phyloP scores from a whole-genome alignment of 2,329 filamentous ascomycete species.

The Lachnellula cervina region DNA sequence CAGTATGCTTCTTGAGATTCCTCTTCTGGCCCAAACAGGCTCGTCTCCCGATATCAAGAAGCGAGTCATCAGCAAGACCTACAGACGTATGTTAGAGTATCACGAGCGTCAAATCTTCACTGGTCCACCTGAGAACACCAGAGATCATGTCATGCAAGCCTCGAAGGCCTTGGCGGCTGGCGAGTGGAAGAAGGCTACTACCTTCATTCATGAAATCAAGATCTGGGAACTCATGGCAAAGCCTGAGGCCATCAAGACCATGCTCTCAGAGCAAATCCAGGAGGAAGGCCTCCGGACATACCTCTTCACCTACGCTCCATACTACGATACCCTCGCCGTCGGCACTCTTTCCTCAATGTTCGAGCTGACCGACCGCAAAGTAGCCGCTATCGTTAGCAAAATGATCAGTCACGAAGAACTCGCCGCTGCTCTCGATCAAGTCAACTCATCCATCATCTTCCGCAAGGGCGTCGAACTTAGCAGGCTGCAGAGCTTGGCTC shows the following conservation, averaged over 20 bases:
- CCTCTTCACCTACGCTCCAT: constrained; percentile 98
- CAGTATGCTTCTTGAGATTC: constrained; percentile 98
- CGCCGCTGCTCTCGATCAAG: constrained; percentile 91
- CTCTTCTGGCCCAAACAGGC: constrained; percentile 90
- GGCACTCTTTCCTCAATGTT: constrained; percentile 89
- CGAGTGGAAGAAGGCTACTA: constrained; percentile 95
- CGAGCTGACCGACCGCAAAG: constrained; percentile 85
- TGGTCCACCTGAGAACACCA: constrained; percentile 95
- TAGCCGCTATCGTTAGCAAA: constrained; percentile 91
- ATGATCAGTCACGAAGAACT: constrained; percentile 99
- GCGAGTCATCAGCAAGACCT: constrained; percentile 98
- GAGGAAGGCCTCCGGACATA: constrained; percentile 97
- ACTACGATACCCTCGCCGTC: constrained; percentile 94
- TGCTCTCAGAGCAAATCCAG: constrained; percentile 97
- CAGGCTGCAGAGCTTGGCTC: constrained; percentile 87
- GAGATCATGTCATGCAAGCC: constrained; percentile 98
- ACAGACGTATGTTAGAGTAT: constrained; percentile 98
- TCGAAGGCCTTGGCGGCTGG: constrained; percentile 94
- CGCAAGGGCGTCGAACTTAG: constrained; percentile 98
- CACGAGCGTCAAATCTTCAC: constrained; percentile 99
- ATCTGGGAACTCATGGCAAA: constrained; percentile 98
- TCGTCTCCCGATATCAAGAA: constrained; percentile 97
- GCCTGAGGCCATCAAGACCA: constrained; percentile 86
- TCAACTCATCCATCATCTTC: constrained; percentile 97
- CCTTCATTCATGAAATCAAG: constrained; percentile 96